These are phyloP conservation scores for Aspergillus sparsus DNA, from an alignment of 495 filamentous ascomycete genomes.

Conservation along the genomic window DNA sequence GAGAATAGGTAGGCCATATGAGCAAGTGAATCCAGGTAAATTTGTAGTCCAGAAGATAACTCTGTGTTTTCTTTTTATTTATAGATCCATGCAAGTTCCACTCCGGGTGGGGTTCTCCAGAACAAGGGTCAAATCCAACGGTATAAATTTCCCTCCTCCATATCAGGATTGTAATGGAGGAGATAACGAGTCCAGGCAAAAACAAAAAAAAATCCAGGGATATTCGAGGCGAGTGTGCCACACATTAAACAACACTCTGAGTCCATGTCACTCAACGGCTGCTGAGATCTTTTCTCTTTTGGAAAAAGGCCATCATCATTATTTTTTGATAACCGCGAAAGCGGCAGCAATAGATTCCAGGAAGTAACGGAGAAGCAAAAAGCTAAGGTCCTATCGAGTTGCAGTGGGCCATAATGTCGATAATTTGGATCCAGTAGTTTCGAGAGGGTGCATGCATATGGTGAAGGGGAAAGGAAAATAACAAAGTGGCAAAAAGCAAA, in stretches of 20 bases:
- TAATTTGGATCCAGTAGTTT: slow-evolving; percentile 11
- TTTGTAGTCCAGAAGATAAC: slow-evolving; percentile 12
- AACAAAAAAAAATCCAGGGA: slow-evolving; percentile 6
- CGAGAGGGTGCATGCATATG: slow-evolving; percentile 28
- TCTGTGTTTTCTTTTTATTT: slow-evolving; percentile 6
- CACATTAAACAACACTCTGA: slow-evolving; percentile 49
- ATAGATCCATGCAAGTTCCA: slow-evolving; percentile 2
- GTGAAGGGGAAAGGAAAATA: slow-evolving; percentile 22
- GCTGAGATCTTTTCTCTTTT: slow-evolving; percentile 33
- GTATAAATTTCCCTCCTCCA: slow-evolving; percentile 26
- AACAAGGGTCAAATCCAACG: slow-evolving; percentile 22
- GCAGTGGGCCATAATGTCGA: slow-evolving; percentile 23
- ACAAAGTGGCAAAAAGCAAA: no score
- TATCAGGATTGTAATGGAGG: slow-evolving; percentile 34
- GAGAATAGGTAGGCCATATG: neutral
- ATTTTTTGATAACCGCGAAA: slow-evolving; percentile 30
- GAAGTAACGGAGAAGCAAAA: slow-evolving; percentile 20
- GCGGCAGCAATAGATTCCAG: slow-evolving; percentile 24
- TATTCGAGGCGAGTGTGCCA: slow-evolving; percentile 41
- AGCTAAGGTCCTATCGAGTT: slow-evolving; percentile 17
- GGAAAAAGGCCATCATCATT: slow-evolving; percentile 29
- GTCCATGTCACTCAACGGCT: slow-evolving; percentile 42
- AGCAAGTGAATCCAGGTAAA: neutral
- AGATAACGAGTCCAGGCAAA: slow-evolving; percentile 26
- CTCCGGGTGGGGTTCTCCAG: slow-evolving; percentile 10